These are phyloP conservation scores for Erysiphe neolycopersici DNA, from an alignment of 2,329 filamentous ascomycete species.

Conservation along the genomic window DNA sequence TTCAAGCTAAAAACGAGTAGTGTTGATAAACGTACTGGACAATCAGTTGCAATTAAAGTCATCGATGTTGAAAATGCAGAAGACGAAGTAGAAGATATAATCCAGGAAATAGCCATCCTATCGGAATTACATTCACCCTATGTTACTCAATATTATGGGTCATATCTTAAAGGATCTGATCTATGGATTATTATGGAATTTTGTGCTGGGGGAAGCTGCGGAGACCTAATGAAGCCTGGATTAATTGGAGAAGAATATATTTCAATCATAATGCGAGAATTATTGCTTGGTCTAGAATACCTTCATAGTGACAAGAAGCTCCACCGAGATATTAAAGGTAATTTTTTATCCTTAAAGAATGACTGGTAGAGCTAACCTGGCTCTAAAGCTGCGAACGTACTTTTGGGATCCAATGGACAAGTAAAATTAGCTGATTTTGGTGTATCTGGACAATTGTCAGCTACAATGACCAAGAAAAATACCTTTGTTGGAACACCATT, in stretches of 20 bases:
- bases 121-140: constrained; percentile 89
- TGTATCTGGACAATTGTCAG: constrained; percentile 82
- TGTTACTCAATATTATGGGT: constrained; percentile 94
- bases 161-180: constrained; percentile 84
- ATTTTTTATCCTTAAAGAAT: constrained; percentile 2
- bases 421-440: constrained; percentile 96
- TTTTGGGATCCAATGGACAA: constrained; percentile 72
- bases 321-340: constrained; percentile 87
- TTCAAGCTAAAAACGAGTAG: constrained; percentile 17
- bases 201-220: constrained; percentile 87
- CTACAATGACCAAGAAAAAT: constrained; percentile 99
- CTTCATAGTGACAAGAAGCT: constrained; percentile 88
- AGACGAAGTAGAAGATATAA: constrained; percentile 97
- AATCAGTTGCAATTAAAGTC: constrained; percentile 91
- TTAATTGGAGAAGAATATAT: constrained; percentile 86
- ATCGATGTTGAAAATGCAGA: constrained; percentile 98
- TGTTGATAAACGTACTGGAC: constrained; percentile 76
- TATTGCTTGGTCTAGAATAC: constrained; percentile 76
- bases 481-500: constrained; percentile 96
- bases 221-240: constrained; percentile 85
- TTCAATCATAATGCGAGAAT: constrained; percentile 74
- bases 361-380: constrained; percentile 1
- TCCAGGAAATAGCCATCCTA: constrained; percentile 92
- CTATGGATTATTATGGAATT: constrained; percentile 99
- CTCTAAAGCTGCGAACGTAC: constrained; percentile 57